Evolutionary conservation across 2,329 filamentous ascomycete species (phyloP).

Genomic region (Colletotrichum chlorophyti): DNA sequence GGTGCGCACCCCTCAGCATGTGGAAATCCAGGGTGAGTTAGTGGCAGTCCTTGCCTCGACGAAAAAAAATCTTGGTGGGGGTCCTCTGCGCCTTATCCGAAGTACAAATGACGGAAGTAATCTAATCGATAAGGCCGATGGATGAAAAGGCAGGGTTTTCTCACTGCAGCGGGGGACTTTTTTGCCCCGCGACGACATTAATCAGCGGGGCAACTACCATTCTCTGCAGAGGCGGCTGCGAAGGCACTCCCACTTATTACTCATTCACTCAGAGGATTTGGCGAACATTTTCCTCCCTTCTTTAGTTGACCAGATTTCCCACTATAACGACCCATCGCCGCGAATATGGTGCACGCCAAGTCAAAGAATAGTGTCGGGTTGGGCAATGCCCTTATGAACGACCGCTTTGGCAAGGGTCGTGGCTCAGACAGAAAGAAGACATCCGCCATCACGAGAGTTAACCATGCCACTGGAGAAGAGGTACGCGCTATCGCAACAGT

Average conservation of each 20-base stretch:
- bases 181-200: constrained; percentile 35
- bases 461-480: constrained; percentile 81
- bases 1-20: constrained; percentile 6
- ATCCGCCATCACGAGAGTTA: constrained; percentile 67
- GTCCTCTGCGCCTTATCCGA: constrained; percentile 8
- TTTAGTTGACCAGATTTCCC: neutral
- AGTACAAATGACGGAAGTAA: too few species aligned
- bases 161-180: constrained; percentile 17
- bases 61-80: constrained; percentile 24
- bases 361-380: constrained; percentile 95
- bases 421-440: constrained; percentile 80
- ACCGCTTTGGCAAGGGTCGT: constrained; percentile 94
- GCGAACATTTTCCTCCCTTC: constrained; percentile 8
- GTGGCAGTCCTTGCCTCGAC: neutral
- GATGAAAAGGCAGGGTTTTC: constrained; percentile 11
- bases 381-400: constrained; percentile 98
- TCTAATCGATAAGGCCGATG: constrained; percentile 28
- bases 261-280: constrained; percentile 20
- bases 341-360: constrained; percentile 73
- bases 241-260: constrained; percentile 28
- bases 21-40: neutral
- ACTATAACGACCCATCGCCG: neutral
- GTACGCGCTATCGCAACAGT: constrained; percentile 46
- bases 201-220: constrained; percentile 33
- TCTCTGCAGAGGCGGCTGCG: constrained; percentile 19